Base-by-base conservation (phyloP, 257 asterid species). In the Penstemon barbatus region DNA sequence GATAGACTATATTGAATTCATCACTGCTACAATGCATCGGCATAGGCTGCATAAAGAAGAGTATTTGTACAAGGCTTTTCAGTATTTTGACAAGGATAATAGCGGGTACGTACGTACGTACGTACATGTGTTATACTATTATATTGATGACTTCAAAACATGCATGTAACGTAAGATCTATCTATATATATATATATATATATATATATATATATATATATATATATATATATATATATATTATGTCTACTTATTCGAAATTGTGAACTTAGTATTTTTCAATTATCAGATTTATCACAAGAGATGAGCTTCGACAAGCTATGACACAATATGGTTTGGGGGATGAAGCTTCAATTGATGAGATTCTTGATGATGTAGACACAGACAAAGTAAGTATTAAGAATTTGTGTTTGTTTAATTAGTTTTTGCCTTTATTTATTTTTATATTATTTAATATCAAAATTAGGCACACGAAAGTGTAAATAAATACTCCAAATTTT, bases 11-110 rank as follows among this genome's bases (percentile, higher is more conserved):
- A 81, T 74, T 4, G 99, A 93, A 70, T 93, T 93, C 61, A 79
- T 91, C 5, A 83, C 96, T 11, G 99, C 96, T 33, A 87, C 96
- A 39, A 93, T 93, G 99, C 96, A 93, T 77, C 87, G 89, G 1
- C 96, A 93, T 49, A 90, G 91, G 74, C 88, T 93, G 7, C 95
- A 93, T 41, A 88, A 66, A 77, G 97, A 93, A 39, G 97, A 90
- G 69, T 78, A 88, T 76, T 54, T 93, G 77, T 13, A 49, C 61
- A 83, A 79, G 85, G 99, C 99, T 61, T 93, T 93, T 72, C 82
- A 75, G 64, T 74, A 74, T 83, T 93, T 93, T 38, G 99, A 93
- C 77, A 83, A 75, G 80, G 99, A 93, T 72, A 42, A 68, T 38
- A 90, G 86, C 49, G 97, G 97, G 96, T 86, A 74, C 5, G 80